These are phyloP conservation scores for Strobilomyces confusus DNA, from an alignment of 768 basidiomycete species.

Conservation along the genomic window DNA sequence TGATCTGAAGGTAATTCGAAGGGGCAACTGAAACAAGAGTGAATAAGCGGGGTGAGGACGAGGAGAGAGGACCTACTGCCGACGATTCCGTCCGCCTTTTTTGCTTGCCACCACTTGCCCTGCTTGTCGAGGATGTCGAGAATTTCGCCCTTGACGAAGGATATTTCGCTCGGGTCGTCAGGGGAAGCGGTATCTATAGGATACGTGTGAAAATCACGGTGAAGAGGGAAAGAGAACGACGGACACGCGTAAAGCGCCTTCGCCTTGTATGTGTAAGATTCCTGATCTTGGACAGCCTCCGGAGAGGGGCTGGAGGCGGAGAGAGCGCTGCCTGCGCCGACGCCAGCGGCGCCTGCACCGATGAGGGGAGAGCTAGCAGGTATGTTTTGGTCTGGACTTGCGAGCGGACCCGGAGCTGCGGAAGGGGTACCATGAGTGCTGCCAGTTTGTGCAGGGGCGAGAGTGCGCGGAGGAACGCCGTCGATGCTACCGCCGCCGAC, in stretches of 20 bases:
- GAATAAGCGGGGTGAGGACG: slow-evolving; percentile 1
- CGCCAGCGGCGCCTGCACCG: slow-evolving; percentile 60
- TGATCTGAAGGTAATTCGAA: slow-evolving; percentile 81
- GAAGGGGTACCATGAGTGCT: slow-evolving; percentile 54
- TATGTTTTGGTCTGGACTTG: slow-evolving; percentile 40
- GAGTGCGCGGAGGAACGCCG: slow-evolving; percentile 48
- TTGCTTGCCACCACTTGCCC: slow-evolving; percentile 92
- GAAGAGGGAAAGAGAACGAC: slow-evolving; percentile 27
- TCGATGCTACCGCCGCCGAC: slow-evolving; percentile 43
- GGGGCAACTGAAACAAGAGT: slow-evolving; percentile 58
- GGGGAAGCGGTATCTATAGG: slow-evolving; percentile 81
- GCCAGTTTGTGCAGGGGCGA: slow-evolving; percentile 45
- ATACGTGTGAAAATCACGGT: slow-evolving; percentile 18
- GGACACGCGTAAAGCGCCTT: slow-evolving; percentile 88
- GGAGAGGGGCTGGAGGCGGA: slow-evolving; percentile 19
- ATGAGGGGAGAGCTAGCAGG: slow-evolving; percentile 62
- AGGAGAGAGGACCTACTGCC: slow-evolving; percentile 60
- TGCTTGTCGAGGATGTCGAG: slow-evolving; percentile 91
- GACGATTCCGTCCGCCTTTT: slow-evolving; percentile 65
- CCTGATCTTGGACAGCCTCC: slow-evolving; percentile 34
- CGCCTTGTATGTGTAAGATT: slow-evolving; percentile 66
- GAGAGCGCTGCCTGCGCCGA: slow-evolving; percentile 48
- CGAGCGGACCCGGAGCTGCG: slow-evolving; percentile 33
- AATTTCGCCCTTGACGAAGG: slow-evolving; percentile 87
- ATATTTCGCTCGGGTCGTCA: slow-evolving; percentile 95